Base-by-base conservation (phyloP, 2,329 filamentous ascomycete genomes). In the Ophiostoma australiae region DNA sequence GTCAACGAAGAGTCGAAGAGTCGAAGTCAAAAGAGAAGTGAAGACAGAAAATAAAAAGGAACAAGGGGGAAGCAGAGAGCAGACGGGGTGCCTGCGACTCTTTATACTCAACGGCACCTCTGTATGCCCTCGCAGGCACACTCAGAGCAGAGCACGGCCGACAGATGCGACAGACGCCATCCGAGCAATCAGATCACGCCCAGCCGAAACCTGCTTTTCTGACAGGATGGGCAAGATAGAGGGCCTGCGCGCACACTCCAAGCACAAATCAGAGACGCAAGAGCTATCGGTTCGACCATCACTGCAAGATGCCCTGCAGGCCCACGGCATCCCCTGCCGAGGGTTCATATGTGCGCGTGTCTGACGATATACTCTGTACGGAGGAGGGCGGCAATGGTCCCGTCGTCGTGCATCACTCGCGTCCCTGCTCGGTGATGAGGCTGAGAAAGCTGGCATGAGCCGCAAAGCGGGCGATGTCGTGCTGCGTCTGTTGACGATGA, bases 21-120 rank as follows among this genome's bases (percentile, higher is more conserved):
- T 6, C 17, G 27, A 61, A 33, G 27, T 8, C 7, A 13, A 23
- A 6, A 58, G n/a, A 13, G 1, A 52, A 15, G n/a, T 3, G 17
- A 20, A 31, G 27, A 31, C 27, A 15, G 39, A 15, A 3, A 15
- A 31, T 31, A 31, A 3, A 48, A 48, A 39, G 3, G 37, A 13
- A 39, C 10, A 39, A 1, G 6, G 10, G 0, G 37, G 13, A 2
- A 39, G 44, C 15, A 15, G 4, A n/a, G 6, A 55, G 52, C 6
- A 27, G 52, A 31, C 7, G 52, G 52, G 52, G 52, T 0, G 52
- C 13, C 52, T 27, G 48, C n/a, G n/a, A 27, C 6, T 58, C 52
- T 58, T 58, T 58, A 58, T 58, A 58, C 52, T n/a, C 20, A 39
- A n/a, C 52, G n/a, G 23, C 52, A 58, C n/a, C n/a, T 58, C 52